Evolutionary conservation across 2,329 filamentous ascomycete species (phyloP).

Genomic region (Thelonectria rubi): DNA sequence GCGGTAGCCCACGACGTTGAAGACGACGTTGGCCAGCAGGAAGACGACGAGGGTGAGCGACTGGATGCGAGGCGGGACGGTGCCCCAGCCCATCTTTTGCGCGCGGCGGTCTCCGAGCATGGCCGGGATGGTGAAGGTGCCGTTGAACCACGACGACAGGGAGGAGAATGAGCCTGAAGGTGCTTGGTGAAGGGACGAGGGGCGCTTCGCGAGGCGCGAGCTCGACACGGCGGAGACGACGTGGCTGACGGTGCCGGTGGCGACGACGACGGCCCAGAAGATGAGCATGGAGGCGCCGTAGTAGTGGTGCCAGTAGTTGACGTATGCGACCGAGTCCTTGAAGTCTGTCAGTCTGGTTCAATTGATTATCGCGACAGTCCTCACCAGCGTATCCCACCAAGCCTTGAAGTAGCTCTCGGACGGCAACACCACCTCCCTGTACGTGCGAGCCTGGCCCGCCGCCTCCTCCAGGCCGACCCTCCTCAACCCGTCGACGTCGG

Average conservation of each 20-base stretch:
- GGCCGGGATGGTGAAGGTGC: conserved; percentile 50
- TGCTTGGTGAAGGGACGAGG: background rate
- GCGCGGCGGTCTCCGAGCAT: conserved; percentile 55
- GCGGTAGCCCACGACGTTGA: conserved; percentile 49
- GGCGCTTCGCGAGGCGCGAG: conserved; percentile 4
- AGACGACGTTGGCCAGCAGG: conserved; percentile 49
- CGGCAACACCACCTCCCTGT: conserved; percentile 48
- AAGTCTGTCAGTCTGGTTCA: conserved; percentile 12
- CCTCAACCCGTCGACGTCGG: conserved; percentile 44
- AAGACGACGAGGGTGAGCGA: conserved; percentile 52
- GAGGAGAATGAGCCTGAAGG: background rate
- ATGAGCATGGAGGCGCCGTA: conserved; percentile 51
- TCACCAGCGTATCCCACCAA: conserved; percentile 52
- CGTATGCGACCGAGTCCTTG: conserved; percentile 50
- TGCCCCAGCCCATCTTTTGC: conserved; percentile 56
- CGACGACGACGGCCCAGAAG: conserved; percentile 54
- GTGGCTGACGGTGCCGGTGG: conserved; percentile 49
- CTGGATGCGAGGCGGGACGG: conserved; percentile 55
- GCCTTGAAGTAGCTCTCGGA: conserved; percentile 45
- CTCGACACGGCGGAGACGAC: conserved; percentile 28
- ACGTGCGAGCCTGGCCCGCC: background rate
- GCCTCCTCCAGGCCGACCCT: conserved; percentile 45
- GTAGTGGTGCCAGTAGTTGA: conserved; percentile 45
- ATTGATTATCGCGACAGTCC: background rate
- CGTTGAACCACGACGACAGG: conserved; percentile 44